Percentiles rank a stretch among this genome's conserved stretches.
Evolutionary conservation across 1,139 yeast species (phyloP).

Genomic region (Zhuliangozyma blackwelliae): DNA sequence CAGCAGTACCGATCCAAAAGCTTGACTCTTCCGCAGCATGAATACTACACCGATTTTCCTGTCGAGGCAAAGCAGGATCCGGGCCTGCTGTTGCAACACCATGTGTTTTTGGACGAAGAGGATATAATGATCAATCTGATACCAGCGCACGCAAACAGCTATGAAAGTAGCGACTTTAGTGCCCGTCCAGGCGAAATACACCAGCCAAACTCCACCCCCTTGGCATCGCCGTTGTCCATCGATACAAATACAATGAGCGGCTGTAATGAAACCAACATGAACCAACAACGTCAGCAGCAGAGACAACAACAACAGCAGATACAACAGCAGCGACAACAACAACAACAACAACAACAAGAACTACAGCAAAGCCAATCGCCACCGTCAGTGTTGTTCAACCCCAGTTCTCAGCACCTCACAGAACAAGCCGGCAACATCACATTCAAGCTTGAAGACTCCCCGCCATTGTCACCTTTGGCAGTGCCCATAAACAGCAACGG

Average conservation of each 20-base stretch:
- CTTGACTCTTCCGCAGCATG: neutral
- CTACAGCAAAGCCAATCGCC: neutral
- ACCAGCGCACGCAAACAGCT: slow-evolving; percentile 1
- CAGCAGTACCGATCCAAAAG: neutral
- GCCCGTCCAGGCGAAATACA: neutral
- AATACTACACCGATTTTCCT: neutral
- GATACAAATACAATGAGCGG: slow-evolving; percentile 2
- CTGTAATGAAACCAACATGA: neutral
- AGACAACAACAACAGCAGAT: neutral
- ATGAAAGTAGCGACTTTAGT: slow-evolving; percentile 3
- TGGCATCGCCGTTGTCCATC: slow-evolving; percentile 8
- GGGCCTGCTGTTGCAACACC: neutral
- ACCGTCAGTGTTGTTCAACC: slow-evolving; percentile 3
- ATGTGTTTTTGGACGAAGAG: too few relatives aligned
- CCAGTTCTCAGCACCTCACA: slow-evolving; percentile 3
- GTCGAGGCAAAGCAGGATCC: neutral
- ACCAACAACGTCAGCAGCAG: neutral
- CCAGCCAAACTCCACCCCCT: slow-evolving; percentile 3
- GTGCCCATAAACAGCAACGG: neutral
- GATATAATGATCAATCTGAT: neutral
- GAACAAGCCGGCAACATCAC: slow-evolving; percentile 6
- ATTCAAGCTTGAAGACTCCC: slow-evolving; percentile 1
- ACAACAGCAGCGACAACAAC: neutral
- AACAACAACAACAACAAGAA: neutral
- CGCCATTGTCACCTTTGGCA: neutral